Conservation (phyloP, 2,329 filamentous ascomycete genomes). For the Stemphylium vesicarium region DNA sequence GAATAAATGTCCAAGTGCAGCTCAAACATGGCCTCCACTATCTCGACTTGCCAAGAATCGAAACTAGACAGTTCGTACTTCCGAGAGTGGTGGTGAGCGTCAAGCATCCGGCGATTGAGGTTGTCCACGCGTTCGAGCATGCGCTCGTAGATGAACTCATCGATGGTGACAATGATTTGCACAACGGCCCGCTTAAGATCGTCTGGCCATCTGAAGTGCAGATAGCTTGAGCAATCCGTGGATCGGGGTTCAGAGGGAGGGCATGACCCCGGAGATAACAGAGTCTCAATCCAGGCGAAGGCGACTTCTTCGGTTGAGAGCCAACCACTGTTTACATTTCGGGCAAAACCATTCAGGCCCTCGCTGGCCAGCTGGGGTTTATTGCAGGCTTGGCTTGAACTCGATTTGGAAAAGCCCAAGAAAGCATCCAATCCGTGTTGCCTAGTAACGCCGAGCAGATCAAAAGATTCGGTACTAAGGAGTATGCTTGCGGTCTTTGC, state of each 20-base stretch:
- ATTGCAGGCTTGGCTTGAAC: conserved; percentile 48
- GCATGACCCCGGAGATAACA: conserved; percentile 54
- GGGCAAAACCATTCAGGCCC: conserved; percentile 51
- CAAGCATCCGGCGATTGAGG: conserved; percentile 39
- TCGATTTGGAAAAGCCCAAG: conserved; percentile 61
- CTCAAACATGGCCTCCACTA: conserved; percentile 68
- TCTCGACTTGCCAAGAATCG: conserved; percentile 54
- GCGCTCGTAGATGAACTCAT: conserved; percentile 59
- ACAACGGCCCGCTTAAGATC: conserved; percentile 62
- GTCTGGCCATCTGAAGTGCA: conserved; percentile 61
- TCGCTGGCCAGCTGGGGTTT: conserved; percentile 51
- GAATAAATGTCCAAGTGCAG: conserved; percentile 71
- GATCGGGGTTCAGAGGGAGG: conserved; percentile 11
- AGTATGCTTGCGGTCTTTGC: conserved; percentile 56
- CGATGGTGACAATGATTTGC: conserved; percentile 60
- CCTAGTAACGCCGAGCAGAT: conserved; percentile 56
- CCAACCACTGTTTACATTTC: conserved; percentile 55
- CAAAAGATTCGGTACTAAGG: conserved; percentile 57
- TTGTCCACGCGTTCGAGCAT: conserved; percentile 45
- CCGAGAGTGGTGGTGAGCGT: conserved; percentile 20
- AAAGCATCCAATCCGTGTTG: conserved; percentile 62
- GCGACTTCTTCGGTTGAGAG: conserved; percentile 59
- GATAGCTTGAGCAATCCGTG: conserved; percentile 56
- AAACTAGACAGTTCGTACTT: conserved; percentile 31
- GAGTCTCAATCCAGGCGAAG: conserved; percentile 60